Base-by-base conservation (phyloP, 441 rosid species). In the Isatis lusitanica region DNA sequence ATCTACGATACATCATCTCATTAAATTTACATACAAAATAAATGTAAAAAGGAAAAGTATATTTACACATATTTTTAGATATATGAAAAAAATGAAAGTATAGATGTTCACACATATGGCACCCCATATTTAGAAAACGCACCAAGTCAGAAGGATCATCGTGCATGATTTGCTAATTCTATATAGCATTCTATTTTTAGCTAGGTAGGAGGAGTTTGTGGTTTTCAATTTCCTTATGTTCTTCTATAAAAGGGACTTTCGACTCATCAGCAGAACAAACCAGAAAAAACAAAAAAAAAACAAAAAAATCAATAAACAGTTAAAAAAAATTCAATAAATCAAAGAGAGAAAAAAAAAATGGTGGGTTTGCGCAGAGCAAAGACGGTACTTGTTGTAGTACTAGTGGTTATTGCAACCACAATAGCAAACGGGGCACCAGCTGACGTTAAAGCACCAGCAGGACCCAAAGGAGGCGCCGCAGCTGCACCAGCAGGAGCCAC, bases 141-240 rank as follows among this genome's bases (percentile, higher is more conserved):
- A 60, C 73, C 57, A 42, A 67, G 63, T 74, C 63, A 7, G 24
- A 48, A 51, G 24, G 46, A 74, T 38, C 17, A n/a, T 30, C 38
- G n/a, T n/a, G 47, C 58, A 28, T 48, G 16, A 38, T 33, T 73
- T 21, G 33, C 71, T 57, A 28, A 46, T 53, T 53, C 12, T 24
- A 7, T 35, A 7, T 39, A 12, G 38, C 40, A 12, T 5, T 13
- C 48, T 74, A 66, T 66, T 58, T 58, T 74, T 66, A 74, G 67
- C 1, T 18, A 48, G 0, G 12, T 16, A 47, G 5, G 15, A 52
- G 3, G 62, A 67, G 55, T 74, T 66, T 67, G 68, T 74, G 74
- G 74, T 62, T 44, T 16, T 35, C 43, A 9, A 15, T 6, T 36
- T 44, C 63, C 10, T 21, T 24, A 47, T 52, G 28, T 2, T 9